Evolutionary conservation across 2,329 filamentous ascomycete genomes (phyloP).

Genomic region (Paracoccidioides lutzii): DNA sequence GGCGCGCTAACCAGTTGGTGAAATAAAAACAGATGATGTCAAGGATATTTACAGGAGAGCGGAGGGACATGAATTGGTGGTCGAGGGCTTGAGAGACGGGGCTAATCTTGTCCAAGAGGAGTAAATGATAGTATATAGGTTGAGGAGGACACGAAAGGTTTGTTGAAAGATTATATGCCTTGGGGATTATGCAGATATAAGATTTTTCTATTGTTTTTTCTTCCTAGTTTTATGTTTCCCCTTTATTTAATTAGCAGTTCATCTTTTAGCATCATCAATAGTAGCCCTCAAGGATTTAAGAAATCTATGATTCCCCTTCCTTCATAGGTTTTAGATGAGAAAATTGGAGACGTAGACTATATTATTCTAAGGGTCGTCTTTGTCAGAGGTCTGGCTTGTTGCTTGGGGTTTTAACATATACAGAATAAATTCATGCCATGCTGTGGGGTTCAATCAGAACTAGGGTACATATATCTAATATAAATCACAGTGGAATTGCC

Average conservation of each 20-base stretch:
- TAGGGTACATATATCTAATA: too few relatives aligned
- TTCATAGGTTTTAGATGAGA: too few relatives aligned
- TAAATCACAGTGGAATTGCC: too few relatives aligned
- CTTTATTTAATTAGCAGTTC: not conserved
- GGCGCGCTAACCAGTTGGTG: not conserved
- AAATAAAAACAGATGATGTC: constrained; percentile 58
- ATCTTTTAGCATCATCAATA: not conserved
- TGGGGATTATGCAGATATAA: constrained; percentile 4
- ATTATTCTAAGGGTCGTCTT: too few relatives aligned
- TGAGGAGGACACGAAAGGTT: not conserved
- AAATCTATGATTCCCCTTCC: too few relatives aligned
- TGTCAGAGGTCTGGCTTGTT: too few relatives aligned
- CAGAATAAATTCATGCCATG: too few relatives aligned
- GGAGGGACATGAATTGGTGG: constrained; percentile 68
- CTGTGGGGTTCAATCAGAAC: too few relatives aligned
- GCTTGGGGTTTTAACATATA: too few relatives aligned
- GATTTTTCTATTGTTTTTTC: constrained; percentile 24
- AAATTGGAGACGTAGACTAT: too few relatives aligned
- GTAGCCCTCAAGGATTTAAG: too few relatives aligned
- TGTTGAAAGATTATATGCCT: not conserved
- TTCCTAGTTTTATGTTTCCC: constrained; percentile 1
- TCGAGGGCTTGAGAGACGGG: constrained; percentile 71
- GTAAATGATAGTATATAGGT: constrained; percentile 23
- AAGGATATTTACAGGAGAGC: constrained; percentile 81
- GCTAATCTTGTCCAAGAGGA: constrained; percentile 58